Base-by-base conservation (phyloP, 768 basidiomycete species). In the Mycena rebaudengoi region DNA sequence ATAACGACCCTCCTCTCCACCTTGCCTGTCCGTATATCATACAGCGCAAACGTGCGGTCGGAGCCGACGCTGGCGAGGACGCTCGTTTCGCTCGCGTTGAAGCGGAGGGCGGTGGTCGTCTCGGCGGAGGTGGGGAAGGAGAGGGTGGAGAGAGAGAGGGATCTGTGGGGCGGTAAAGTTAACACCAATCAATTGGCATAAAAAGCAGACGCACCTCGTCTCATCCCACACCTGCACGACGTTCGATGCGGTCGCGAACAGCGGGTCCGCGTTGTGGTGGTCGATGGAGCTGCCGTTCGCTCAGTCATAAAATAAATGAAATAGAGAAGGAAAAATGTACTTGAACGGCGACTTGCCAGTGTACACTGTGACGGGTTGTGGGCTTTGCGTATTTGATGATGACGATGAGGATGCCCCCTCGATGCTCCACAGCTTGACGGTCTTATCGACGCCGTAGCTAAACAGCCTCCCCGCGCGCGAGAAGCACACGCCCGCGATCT, bases 171-270 rank as follows among this genome's bases (percentile, higher is more conserved):
- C 40, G 29, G 56, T 64, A 58, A 40, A n/a, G 44, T 35, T 28
- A 40, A 32, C 29, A 18, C 12, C 23, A 21, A 21, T 20, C 29
- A 37, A 16, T 40, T 41, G 44, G 32, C 40, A n/a, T n/a, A n/a
- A 32, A 30, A 28, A 43, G 32, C 14, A 48, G 2, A 71, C 88
- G n/a, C 57, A 95, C 93, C 95, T 95, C 35, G 91, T 96, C 77
- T 98, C 95, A 69, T 99, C 98, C 98, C 98, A 99, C 68, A 99
- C 85, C 75, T 99, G 97, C 7, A 99, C 96, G 48, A 87, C 85
- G 69, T 91, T 94, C 0, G 95, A 97, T 2, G 95, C 96, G 0
- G 97, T 96, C 0, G 96, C 97, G 69, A 99, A 99, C 5, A 95
- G 76, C n/a, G 91, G 82, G 60, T 96, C 92, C 33, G 87, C 87